Evolutionary conservation across 345 rosid species (phyloP).

Genomic region (Eucalyptus fibrosa): DNA sequence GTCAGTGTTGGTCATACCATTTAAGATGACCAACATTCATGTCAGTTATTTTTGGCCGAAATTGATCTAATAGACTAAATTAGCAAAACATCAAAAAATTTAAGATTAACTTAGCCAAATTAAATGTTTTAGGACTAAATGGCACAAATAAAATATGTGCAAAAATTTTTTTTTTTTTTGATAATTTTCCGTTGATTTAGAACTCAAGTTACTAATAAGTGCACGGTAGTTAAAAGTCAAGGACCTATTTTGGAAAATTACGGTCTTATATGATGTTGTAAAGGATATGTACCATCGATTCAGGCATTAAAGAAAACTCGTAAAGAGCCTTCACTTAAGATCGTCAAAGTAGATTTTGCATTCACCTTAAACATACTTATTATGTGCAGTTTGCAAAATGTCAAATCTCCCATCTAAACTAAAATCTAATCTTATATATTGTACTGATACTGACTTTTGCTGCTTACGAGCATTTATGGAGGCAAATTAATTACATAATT

Average conservation of each 20-base stretch:
- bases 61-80: no score
- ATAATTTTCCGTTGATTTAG: not conserved
- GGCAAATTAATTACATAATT: not conserved
- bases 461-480: not conserved
- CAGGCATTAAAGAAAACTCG: not conserved
- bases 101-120: no score
- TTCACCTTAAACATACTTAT: not conserved
- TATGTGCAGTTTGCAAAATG: not conserved
- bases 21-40: no score
- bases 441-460: not conserved
- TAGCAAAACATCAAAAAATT: no score
- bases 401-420: not conserved
- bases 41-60: no score
- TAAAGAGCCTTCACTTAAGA: not conserved
- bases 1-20: accelerated
- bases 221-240: not conserved
- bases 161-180: no score
- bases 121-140: no score
- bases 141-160: no score
- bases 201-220: not conserved
- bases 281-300: not conserved
- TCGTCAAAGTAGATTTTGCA: not conserved
- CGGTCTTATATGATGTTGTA: not conserved
- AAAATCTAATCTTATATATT: not conserved
- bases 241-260: not conserved